These are phyloP conservation scores for Mucor lusitanicus DNA, from an alignment of 371 early-diverging fungal species.

Conservation along the genomic window DNA sequence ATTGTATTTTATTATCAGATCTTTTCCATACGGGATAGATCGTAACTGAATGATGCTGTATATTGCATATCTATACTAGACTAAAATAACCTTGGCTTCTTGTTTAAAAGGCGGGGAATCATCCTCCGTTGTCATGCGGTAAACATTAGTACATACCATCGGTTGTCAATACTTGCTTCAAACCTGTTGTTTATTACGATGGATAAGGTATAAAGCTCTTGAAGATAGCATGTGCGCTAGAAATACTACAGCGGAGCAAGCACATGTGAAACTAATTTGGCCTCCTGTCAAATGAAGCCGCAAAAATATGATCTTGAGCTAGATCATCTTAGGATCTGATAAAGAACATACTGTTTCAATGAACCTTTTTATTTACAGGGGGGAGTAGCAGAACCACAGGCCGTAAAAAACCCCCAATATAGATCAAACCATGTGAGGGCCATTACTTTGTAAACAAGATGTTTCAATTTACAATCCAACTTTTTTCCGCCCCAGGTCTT, in stretches of 20 bases:
- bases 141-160: not conserved
- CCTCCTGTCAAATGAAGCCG: not conserved
- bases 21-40: not conserved
- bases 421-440: not conserved
- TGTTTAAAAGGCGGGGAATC: no score
- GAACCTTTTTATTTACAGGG: not conserved
- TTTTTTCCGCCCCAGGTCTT: not conserved
- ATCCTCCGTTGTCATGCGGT: no score
- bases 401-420: not conserved
- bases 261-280: no score
- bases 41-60: not conserved
- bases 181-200: no score
- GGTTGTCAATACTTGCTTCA: not conserved
- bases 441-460: not conserved
- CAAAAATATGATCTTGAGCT: not conserved
- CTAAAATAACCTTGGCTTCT: not conserved
- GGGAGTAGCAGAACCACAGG: not conserved
- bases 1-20: slow-evolving; percentile 1
- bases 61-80: not conserved
- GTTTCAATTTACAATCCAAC: not conserved
- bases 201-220: no score
- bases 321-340: not conserved
- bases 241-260: no score
- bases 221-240: no score
- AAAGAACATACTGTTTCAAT: not conserved